Conservation (phyloP, 2,329 filamentous ascomycete genomes). For the Hawksworthiomyces lignivorus region DNA sequence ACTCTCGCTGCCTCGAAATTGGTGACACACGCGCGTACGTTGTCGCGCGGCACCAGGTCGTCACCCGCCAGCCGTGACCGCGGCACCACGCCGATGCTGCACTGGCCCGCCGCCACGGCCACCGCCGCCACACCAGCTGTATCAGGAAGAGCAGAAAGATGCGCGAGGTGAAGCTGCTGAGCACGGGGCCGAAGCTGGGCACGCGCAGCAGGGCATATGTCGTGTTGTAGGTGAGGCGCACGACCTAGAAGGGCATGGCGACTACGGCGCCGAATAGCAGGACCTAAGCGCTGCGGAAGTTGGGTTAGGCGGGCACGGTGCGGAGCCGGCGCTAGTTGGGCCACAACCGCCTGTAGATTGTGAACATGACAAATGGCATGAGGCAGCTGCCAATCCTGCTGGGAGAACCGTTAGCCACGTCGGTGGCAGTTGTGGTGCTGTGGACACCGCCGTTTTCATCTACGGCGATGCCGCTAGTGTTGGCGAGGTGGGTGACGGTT, state of each 20-base stretch:
- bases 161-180: conserved; percentile 17
- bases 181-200: conserved; percentile 16
- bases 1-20: too few species aligned
- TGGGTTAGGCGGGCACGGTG: conserved; percentile 10
- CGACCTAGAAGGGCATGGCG: conserved; percentile 17
- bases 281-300: conserved; percentile 12
- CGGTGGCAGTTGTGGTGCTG: conserved; percentile 6
- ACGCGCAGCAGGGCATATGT: conserved; percentile 17
- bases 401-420: conserved; percentile 12
- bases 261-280: conserved; percentile 12
- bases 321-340: conserved; percentile 14
- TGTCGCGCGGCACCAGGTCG: conserved; percentile 3
- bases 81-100: conserved; percentile 1
- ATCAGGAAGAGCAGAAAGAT: conserved; percentile 17
- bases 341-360: conserved; percentile 17
- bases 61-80: neutral
- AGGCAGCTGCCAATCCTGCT: conserved; percentile 17
- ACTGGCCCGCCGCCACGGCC: conserved; percentile 13
- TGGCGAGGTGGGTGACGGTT: conserved; percentile 17
- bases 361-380: conserved; percentile 17
- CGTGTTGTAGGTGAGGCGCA: conserved; percentile 17
- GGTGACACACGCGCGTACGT: too few species aligned
- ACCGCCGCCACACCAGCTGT: conserved; percentile 11
- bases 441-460: conserved; percentile 16
- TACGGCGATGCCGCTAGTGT: conserved; percentile 16